phyloP scores from a whole-genome alignment of 352 stramenopile genomes.

The Phytophthora chlamydospora region DNA sequence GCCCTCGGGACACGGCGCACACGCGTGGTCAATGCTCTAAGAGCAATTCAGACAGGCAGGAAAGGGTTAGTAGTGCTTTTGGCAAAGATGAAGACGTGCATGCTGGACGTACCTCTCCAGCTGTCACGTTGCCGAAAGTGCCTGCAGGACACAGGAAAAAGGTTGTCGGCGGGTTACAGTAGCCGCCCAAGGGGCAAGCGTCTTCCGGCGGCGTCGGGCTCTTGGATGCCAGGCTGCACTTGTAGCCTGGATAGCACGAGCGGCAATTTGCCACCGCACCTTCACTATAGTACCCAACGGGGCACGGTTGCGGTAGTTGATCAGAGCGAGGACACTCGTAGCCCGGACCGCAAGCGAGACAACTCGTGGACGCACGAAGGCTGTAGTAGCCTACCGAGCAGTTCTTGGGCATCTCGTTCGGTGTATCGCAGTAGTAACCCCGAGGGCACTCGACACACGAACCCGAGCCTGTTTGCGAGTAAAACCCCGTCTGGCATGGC shows the following conservation, averaged over 20 bases:
- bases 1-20: slow-evolving; percentile 70
- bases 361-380: slow-evolving; percentile 65
- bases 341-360: slow-evolving; percentile 70
- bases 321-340: slow-evolving; percentile 84
- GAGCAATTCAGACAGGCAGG: neutral
- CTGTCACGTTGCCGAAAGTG: slow-evolving; percentile 86
- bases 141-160: slow-evolving; percentile 89
- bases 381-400: slow-evolving; percentile 86
- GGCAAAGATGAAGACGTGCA: neutral
- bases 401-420: slow-evolving; percentile 67
- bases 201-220: slow-evolving; percentile 79
- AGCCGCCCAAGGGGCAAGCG: slow-evolving; percentile 89
- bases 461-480: slow-evolving; percentile 59
- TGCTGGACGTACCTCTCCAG: slow-evolving; percentile 58
- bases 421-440: slow-evolving; percentile 80
- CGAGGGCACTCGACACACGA: slow-evolving; percentile 80
- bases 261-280: slow-evolving; percentile 71
- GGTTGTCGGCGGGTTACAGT: slow-evolving; percentile 86
- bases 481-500: slow-evolving; percentile 66
- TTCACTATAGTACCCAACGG: slow-evolving; percentile 89
- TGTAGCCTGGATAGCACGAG: slow-evolving; percentile 74
- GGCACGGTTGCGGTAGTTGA: slow-evolving; percentile 79
- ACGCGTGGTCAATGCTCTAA: slow-evolving; percentile 83
- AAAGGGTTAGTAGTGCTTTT: slow-evolving; percentile 1
- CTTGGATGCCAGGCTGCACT: slow-evolving; percentile 79